Percentiles rank a stretch among this genome's conserved stretches.
Evolutionary conservation across 306 rosid species (phyloP).

Genomic region (Hippophae rhamnoides): DNA sequence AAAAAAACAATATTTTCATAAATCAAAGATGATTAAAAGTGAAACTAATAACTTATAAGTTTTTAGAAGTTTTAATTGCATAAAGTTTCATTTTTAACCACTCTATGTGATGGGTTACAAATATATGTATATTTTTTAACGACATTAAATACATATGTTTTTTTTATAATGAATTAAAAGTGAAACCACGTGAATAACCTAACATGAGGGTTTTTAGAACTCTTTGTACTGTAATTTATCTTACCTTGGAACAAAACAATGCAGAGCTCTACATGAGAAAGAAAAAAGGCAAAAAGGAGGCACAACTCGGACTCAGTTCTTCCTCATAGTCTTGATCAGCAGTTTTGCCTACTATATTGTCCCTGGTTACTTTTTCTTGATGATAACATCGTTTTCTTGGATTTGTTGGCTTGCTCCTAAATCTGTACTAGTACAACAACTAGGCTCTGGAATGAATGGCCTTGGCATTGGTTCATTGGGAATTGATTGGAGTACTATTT

Average conservation of each 20-base stretch:
- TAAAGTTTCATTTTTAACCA: no score
- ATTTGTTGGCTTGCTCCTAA: constrained; percentile 59
- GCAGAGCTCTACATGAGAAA: constrained; percentile 79
- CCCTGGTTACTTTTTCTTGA: constrained; percentile 50
- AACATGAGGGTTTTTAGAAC: no score
- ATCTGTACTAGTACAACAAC: constrained; percentile 51
- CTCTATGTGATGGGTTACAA: no score
- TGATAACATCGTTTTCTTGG: constrained; percentile 64
- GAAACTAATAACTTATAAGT: no score
- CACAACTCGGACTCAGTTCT: constrained; percentile 47
- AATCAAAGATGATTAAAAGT: no score
- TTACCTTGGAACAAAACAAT: neutral
- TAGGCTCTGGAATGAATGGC: constrained; percentile 71
- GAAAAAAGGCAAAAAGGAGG: constrained; percentile 39
- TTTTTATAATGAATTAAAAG: no score
- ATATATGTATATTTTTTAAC: no score
- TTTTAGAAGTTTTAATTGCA: no score
- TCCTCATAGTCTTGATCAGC: constrained; percentile 39
- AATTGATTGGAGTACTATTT: constrained; percentile 62
- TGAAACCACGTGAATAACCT: no score
- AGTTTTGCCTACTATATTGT: constrained; percentile 53
- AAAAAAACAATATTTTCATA: no score
- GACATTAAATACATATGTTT: no score
- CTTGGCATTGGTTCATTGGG: constrained; percentile 66
- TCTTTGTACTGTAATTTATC: neutral